Base-by-base conservation (phyloP, 495 filamentous ascomycete species). In the Aspergillus nanangensis region DNA sequence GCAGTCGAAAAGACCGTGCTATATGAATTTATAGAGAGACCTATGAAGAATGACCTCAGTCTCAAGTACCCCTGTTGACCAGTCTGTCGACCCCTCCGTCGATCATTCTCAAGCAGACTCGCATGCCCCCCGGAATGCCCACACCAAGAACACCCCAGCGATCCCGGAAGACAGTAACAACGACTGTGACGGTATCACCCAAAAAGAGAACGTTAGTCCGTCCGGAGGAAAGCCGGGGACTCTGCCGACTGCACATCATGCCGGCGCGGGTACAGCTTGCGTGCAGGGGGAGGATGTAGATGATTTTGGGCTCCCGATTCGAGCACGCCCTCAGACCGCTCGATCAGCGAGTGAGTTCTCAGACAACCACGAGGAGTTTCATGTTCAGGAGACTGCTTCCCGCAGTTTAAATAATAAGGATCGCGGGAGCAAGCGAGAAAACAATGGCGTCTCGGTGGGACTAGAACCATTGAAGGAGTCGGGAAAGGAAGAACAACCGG, bases 261-360 rank as follows among this genome's bases (percentile, higher is more conserved):
- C 25, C 24, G 46, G 24, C 27, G 45, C 38, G 21, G 25, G 44
- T 15, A 21, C 27, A 20, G 25, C 19, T 17, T 19, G 37, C 11
- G 22, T 11, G 19, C 52, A 56, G 25, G 39, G 35, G 29, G 46
- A 53, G 13, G 62, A 62, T 14, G 20, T 70, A n/a, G 71, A 75
- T 40, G 71, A 75, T 36, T 75, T 75, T 50, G 71, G 71, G 2
- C 57, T 75, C 15, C 71, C 69, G 7, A 65, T 75, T 55, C 69
- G 64, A 56, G 23, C 44, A 18, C 63, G 60, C 14, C 33, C 57
- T 15, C 54, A 33, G 32, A 48, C 58, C 17, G 25, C 41, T 14
- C 56, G 44, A 19, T 36, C 52, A 4, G 24, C 46, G 7, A 55
- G 41, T 21, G 54, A 56, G 22, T 36, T 50, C 5, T 37, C 61